Conservation (phyloP, 2,329 filamentous ascomycete genomes). For the Cladosporium sp. region DNA sequence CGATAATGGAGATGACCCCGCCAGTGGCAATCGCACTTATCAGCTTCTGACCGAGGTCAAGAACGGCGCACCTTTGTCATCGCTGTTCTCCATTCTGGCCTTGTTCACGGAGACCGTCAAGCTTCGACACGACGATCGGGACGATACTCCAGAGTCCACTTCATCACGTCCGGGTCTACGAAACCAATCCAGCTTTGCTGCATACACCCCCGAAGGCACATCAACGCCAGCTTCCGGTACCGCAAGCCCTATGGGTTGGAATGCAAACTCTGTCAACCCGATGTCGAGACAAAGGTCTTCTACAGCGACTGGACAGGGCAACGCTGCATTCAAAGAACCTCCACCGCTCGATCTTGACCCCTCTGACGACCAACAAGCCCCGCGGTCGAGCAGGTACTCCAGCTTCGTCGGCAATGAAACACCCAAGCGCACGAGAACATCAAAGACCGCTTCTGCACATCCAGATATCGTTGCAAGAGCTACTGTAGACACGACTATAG, state of each 20-base stretch:
- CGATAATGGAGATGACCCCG: constrained; percentile 59
- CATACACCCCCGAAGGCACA: constrained; percentile 17
- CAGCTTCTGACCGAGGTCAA: constrained; percentile 95
- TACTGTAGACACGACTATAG: constrained; percentile 94
- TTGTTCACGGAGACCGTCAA: constrained; percentile 94
- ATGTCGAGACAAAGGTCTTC: constrained; percentile 24
- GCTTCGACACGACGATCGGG: constrained; percentile 65
- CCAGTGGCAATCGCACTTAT: constrained; percentile 74
- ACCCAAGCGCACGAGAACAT: constrained; percentile 22
- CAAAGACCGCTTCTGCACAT: constrained; percentile 70
- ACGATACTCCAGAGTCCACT: constrained; percentile 41
- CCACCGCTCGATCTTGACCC: constrained; percentile 27
- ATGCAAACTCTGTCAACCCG: constrained; percentile 20
- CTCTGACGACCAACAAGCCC: constrained; percentile 22
- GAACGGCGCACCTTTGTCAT: constrained; percentile 98
- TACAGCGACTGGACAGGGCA: constrained; percentile 13
- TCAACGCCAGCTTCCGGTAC: constrained; percentile 23
- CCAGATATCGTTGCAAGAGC: constrained; percentile 96
- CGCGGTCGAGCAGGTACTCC: constrained; percentile 21
- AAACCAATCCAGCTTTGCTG: constrained; percentile 20
- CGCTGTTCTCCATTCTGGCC: constrained; percentile 93
- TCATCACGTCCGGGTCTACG: constrained; percentile 21
- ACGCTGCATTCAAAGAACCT: constrained; percentile 24
- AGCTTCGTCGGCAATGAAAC: constrained; percentile 22
- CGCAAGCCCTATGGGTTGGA: constrained; percentile 23